Evolutionary conservation across 768 basidiomycete species (phyloP).

Genomic region (Suillus subaureus): DNA sequence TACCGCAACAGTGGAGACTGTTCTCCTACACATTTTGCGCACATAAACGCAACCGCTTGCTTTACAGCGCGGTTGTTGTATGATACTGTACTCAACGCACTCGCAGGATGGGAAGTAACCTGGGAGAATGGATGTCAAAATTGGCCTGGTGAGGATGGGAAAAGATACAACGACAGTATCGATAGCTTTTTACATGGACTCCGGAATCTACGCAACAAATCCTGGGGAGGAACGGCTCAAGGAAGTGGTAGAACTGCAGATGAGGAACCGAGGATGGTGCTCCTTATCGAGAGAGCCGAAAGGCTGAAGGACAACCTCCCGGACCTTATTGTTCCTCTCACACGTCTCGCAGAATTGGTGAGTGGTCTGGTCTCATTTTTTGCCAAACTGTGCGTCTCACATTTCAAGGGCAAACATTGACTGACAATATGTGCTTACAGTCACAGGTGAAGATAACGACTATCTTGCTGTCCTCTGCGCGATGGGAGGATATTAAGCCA

Average conservation of each 20-base stretch:
- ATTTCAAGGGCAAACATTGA: background rate
- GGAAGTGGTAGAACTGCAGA: constrained; percentile 37
- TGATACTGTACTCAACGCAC: constrained; percentile 62
- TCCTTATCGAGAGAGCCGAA: constrained; percentile 71
- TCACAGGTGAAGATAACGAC: constrained; percentile 59
- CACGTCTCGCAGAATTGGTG: constrained; percentile 74
- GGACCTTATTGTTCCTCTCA: constrained; percentile 68
- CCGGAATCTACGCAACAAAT: constrained; percentile 35
- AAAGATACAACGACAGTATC: constrained; percentile 63
- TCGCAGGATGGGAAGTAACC: constrained; percentile 54
- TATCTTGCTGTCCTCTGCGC: constrained; percentile 62
- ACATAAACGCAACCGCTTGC: constrained; percentile 58
- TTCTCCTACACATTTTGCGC: constrained; percentile 42
- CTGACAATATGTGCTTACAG: constrained; percentile 36
- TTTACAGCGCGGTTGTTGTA: constrained; percentile 66
- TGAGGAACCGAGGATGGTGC: constrained; percentile 45
- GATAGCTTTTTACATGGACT: constrained; percentile 76
- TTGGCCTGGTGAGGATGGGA: constrained; percentile 47
- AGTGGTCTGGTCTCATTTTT: constrained; percentile 20
- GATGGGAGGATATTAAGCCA: constrained; percentile 77
- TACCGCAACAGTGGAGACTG: constrained; percentile 30
- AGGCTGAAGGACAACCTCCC: constrained; percentile 61
- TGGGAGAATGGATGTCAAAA: constrained; percentile 67
- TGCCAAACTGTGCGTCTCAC: background rate
- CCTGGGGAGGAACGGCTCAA: constrained; percentile 20